Evolutionary conservation across 2,329 filamentous ascomycete genomes (phyloP), one percentile per base, ranked within the genome.

Genomic region (Fusarium circinatum): DNA sequence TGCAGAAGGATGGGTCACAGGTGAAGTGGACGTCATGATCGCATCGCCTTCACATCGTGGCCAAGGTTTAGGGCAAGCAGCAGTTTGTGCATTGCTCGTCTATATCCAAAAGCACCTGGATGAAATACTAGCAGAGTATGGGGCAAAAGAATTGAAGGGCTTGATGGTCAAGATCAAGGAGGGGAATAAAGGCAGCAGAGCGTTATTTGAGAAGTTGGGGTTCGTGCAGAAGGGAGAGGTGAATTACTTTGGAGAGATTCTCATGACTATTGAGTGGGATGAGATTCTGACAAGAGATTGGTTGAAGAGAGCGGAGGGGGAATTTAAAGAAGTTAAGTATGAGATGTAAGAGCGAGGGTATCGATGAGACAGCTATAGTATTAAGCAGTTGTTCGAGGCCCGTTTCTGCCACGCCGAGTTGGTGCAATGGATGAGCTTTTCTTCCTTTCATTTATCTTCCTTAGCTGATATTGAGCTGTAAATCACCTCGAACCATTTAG

Each of bases 1-100:
- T 2, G 57, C 26, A 6, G 68, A 76, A 17, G 73, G 68, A 42
- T 76, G 75, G 68, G 81, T 83, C 67, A 82, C 92, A 8, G 95
- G 93, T 30, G 95, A 97, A 79, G 83, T 98, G 12, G 94, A 97
- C 81, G 89, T 98, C 72, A 97, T 98, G 95, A 91, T 98, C 70
- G 94, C 94, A 0, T 83, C 85, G 4, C 83, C 83, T 9, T 78
- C 80, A 0, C 83, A 89, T 36, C 90, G 91, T 30, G 85, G 92
- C 0, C 84, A 85, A 13, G 94, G 94, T 0, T 84, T 90, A 12
- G 95, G 94, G 0, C 84, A 86, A 10, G 88, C 89, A 0, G 89
- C 93, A 0, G 85, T 98, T 3, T 79, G 90, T 6, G 84, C 89
- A 0, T 92, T 98, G 63, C 78, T 98, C 56, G 82, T 85, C 51